Evolutionary conservation across 257 asterid species (phyloP).

Genomic region (Verbascum thapsus): DNA sequence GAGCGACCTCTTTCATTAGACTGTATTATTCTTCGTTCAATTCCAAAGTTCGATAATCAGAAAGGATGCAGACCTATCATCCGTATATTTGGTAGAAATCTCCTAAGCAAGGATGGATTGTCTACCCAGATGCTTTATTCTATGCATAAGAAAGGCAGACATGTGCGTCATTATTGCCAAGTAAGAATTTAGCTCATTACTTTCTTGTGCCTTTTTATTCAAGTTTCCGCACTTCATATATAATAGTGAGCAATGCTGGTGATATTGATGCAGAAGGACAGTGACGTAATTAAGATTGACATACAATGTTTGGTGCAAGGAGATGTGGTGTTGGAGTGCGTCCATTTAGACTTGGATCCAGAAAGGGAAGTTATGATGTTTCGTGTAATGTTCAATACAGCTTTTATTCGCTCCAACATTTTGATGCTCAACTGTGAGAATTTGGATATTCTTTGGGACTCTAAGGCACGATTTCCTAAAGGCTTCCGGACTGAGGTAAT

Average conservation of each 20-base stretch:
- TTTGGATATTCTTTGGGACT: conserved; percentile 92
- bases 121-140: conserved; percentile 94
- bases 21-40: conserved; percentile 86
- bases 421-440: conserved; percentile 93
- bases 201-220: conserved; percentile 7
- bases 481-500: conserved; percentile 96
- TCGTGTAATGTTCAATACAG: conserved; percentile 94
- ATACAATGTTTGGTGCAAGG: conserved; percentile 98
- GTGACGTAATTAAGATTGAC: conserved; percentile 96
- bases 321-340: conserved; percentile 94
- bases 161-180: conserved; percentile 82
- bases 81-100: conserved; percentile 88
- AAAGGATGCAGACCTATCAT: conserved; percentile 94
- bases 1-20: conserved; percentile 94
- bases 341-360: conserved; percentile 88
- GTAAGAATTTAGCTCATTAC: conserved; percentile 45
- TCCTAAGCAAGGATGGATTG: conserved; percentile 89
- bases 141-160: conserved; percentile 81
- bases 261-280: conserved; percentile 72
- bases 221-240: conserved; percentile 4
- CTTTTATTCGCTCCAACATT: conserved; percentile 91
- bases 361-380: conserved; percentile 99
- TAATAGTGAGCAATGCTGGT: conserved; percentile 25
- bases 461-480: conserved; percentile 85
- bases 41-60: conserved; percentile 83